phyloP scores from a whole-genome alignment of 805 yeast species.

The Starmerella asiatica region DNA sequence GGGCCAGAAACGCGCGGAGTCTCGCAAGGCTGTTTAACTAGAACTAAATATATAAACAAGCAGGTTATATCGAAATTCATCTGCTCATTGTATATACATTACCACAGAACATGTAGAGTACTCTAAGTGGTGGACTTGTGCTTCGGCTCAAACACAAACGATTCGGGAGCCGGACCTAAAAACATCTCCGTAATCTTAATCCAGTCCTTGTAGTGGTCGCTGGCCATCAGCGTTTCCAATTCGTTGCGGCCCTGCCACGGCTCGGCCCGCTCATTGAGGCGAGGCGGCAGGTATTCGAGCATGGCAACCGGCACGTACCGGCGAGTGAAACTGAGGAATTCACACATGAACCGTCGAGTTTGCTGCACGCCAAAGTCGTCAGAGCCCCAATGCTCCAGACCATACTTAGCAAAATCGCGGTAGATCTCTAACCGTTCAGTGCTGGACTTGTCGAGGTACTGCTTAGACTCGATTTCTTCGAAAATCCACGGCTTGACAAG shows the following conservation, averaged over 20 bases:
- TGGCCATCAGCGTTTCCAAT: slow-evolving; percentile 76
- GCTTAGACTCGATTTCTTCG: slow-evolving; percentile 83
- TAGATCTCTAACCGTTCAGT: slow-evolving; percentile 72
- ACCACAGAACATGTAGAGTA: neutral
- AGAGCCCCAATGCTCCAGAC: slow-evolving; percentile 94
- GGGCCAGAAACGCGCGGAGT: slow-evolving; percentile 8
- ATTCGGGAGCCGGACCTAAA: slow-evolving; percentile 68
- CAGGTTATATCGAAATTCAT: neutral
- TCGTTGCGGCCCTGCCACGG: slow-evolving; percentile 88
- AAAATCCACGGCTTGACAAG: slow-evolving; percentile 97
- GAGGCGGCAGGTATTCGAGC: slow-evolving; percentile 75
- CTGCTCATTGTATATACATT: neutral
- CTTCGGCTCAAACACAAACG: slow-evolving; percentile 75
- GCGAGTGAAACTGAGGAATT: slow-evolving; percentile 85
- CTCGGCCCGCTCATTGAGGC: slow-evolving; percentile 86
- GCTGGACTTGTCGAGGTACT: slow-evolving; percentile 81
- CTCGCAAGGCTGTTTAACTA: neutral
- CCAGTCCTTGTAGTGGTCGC: slow-evolving; percentile 85
- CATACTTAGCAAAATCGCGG: slow-evolving; percentile 56
- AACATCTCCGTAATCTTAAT: slow-evolving; percentile 90
- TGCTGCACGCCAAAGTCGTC: slow-evolving; percentile 87
- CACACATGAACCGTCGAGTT: slow-evolving; percentile 85
- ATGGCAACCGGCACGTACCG: slow-evolving; percentile 91
- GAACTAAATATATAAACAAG: too few species aligned
- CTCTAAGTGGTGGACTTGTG: slow-evolving; percentile 79